Percentiles rank a stretch among this genome's conserved stretches.
Evolutionary conservation across 345 rosid species (phyloP).

Genomic region (Acer negundo): DNA sequence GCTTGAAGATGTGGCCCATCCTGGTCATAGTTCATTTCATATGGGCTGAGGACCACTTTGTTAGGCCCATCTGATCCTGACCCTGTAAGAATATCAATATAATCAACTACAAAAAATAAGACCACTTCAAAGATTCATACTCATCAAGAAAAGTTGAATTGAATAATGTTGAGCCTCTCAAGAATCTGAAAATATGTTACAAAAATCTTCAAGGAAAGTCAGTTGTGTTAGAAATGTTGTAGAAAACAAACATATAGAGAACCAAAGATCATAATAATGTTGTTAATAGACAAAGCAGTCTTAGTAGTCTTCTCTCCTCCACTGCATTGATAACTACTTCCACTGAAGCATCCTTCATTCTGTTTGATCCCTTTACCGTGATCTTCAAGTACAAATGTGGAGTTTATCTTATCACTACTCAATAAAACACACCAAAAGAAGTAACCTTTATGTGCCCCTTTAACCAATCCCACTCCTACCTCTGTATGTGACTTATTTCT

Average conservation of each 20-base stretch:
- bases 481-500: constrained; percentile 62
- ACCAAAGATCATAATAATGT: constrained; percentile 16
- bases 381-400: constrained; percentile 78
- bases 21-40: too few relatives aligned
- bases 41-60: not conserved
- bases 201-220: constrained; percentile 14
- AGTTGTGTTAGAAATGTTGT: not conserved
- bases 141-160: constrained; percentile 1
- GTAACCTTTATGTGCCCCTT: constrained; percentile 57
- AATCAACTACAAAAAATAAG: too few relatives aligned
- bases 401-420: constrained; percentile 56
- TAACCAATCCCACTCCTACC: constrained; percentile 75
- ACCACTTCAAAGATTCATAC: not conserved
- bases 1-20: too few relatives aligned
- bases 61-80: not conserved
- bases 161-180: not conserved
- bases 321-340: constrained; percentile 68
- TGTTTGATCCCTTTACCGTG: constrained; percentile 78
- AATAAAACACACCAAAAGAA: constrained; percentile 77
- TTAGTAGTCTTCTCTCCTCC: constrained; percentile 34
- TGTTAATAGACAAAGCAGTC: constrained; percentile 21
- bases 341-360: constrained; percentile 77
- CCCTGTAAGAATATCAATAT: not conserved
- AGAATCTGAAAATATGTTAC: not conserved
- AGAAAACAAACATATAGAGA: constrained; percentile 22